These are phyloP conservation scores for Prinsepia uniflora DNA, from an alignment of 306 rosid genomes.

Conservation along the genomic window DNA sequence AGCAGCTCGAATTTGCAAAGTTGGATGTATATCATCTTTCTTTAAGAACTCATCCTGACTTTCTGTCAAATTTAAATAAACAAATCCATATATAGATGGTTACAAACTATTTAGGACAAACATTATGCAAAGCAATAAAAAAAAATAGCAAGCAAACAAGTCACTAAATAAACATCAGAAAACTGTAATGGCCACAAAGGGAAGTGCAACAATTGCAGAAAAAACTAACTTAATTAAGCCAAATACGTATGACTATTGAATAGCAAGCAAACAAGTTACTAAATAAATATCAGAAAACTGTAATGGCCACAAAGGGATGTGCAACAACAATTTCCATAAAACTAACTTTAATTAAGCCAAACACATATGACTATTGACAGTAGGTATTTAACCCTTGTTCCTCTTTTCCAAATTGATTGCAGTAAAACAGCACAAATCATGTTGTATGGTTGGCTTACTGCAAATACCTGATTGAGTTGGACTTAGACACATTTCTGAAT, in stretches of 20 bases:
- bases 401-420: background rate
- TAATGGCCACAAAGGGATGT: background rate
- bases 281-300: background rate
- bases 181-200: background rate
- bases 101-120: background rate
- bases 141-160: background rate
- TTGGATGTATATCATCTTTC: conserved; percentile 52
- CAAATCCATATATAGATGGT: conserved; percentile 10
- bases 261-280: conserved; percentile 1
- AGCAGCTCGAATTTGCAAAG: conserved; percentile 70
- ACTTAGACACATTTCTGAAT: conserved; percentile 40
- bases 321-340: background rate
- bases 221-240: background rate
- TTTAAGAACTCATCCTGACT: conserved; percentile 27
- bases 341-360: background rate
- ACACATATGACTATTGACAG: background rate
- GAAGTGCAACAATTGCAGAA: background rate
- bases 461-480: conserved; percentile 51
- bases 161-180: background rate
- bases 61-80: conserved; percentile 33
- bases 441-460: conserved; percentile 8
- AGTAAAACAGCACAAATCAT: background rate
- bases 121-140: background rate
- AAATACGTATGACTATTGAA: background rate
- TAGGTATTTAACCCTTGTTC: background rate